Evolutionary conservation across 2,329 filamentous ascomycete species (phyloP), one percentile per base, ranked within the genome.

Genomic region (Sarocladium strictum): DNA sequence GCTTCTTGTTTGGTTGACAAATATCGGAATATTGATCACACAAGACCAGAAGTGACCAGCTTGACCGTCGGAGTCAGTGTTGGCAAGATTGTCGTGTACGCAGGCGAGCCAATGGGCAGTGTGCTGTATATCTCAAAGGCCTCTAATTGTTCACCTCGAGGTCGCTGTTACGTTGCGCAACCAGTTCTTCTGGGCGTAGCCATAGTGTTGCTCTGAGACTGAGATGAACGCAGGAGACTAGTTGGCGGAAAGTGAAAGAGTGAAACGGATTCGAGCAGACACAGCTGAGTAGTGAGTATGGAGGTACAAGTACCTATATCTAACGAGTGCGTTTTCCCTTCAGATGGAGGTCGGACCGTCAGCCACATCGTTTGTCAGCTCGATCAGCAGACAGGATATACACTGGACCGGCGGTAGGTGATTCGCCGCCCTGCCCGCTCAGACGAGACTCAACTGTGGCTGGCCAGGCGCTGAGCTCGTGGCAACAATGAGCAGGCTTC

Each of bases 281-380:
- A n/a, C n/a, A 15, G 27, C 29, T 29, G 19, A 27, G 14, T 3
- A 35, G 27, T 14, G 24, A 51, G 9, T 10, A 51, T 35, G 47
- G 10, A 51, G 47, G 47, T 10, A 23, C 11, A 51, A 15, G 17
- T 35, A 29, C 35, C 33, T 51, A 51, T 51, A 51, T 51, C 47
- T 51, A 17, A 51, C 9, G 27, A 51, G 27, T 23, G 23, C 26
- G n/a, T 51, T 33, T 23, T 27, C 23, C 47, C 23, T 23, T n/a
- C 35, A 9, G 27, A 11, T 19, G 47, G 29, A 32, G 47, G 6
- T 51, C 27, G 47, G 47, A 19, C 47, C n/a, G 47, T 51, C 29
- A 51, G 47, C 47, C 26, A 51, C 47, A 51, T 11, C 27, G 24
- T 51, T 27, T 51, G 27, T 51, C 27, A 51, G 47, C 47, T 35